Evolutionary conservation across 2,329 filamentous ascomycete species (phyloP).

Genomic region (Pseudocercospora macadamiae): DNA sequence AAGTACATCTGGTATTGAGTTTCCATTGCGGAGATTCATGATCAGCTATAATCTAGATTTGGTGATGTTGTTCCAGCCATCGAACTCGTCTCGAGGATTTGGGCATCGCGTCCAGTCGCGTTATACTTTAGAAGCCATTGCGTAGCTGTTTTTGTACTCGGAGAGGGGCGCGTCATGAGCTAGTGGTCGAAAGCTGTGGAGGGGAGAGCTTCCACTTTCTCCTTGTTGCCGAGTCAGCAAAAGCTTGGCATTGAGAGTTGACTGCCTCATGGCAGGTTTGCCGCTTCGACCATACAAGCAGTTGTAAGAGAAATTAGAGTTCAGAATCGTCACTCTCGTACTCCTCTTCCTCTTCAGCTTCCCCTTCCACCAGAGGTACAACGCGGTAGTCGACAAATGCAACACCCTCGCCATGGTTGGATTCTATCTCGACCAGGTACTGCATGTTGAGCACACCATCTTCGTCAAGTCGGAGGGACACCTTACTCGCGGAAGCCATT

Average conservation of each 20-base stretch:
- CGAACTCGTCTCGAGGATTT: background rate
- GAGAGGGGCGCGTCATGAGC: background rate
- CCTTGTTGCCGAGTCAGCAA: background rate
- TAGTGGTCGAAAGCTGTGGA: background rate
- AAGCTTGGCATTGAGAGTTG: background rate
- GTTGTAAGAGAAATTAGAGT: background rate
- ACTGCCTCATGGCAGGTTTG: background rate
- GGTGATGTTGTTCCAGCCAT: background rate
- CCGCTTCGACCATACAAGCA: too few species aligned
- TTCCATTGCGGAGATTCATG: background rate
- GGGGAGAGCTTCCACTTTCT: background rate
- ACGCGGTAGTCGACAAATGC: slow-evolving; percentile 84
- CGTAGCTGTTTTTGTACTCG: background rate
- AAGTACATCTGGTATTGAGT: too few species aligned
- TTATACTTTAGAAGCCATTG: background rate
- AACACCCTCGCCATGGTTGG: slow-evolving; percentile 43
- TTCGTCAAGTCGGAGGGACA: slow-evolving; percentile 83
- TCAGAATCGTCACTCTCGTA: slow-evolving; percentile 21
- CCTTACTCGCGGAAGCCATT: slow-evolving; percentile 92
- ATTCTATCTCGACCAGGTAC: slow-evolving; percentile 89
- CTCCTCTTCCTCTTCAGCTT: slow-evolving; percentile 54
- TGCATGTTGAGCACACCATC: slow-evolving; percentile 93
- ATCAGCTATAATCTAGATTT: background rate
- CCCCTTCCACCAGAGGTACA: slow-evolving; percentile 69
- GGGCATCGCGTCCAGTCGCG: background rate